Evolutionary conservation across 1,284 basidiomycete genomes (phyloP).

Genomic region (Sphaerobolus stellatus): DNA sequence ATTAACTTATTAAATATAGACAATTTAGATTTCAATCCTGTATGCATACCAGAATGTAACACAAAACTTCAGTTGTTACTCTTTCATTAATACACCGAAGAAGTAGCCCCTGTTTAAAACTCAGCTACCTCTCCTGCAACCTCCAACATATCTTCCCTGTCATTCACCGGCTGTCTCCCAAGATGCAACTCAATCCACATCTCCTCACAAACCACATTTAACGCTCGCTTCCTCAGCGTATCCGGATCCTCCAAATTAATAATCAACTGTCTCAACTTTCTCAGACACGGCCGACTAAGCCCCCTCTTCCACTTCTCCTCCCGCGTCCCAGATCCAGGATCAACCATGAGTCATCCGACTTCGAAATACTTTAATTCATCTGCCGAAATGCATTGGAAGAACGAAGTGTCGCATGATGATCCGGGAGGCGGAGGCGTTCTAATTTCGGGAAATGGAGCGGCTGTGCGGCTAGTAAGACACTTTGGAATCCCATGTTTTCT

Average conservation of each 20-base stretch:
- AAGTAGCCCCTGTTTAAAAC: neutral
- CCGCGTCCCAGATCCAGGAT: neutral
- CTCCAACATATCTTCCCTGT: neutral
- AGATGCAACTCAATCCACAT: neutral
- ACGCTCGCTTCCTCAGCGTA: neutral
- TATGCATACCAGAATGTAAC: too few relatives aligned
- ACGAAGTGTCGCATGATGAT: constrained; percentile 1
- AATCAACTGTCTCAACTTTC: neutral
- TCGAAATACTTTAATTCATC: constrained; percentile 6
- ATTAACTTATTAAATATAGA: too few relatives aligned
- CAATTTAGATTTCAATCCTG: too few relatives aligned
- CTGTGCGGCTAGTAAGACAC: neutral
- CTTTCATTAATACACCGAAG: neutral
- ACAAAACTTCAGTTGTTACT: neutral
- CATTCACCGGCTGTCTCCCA: neutral
- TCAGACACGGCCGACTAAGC: constrained; percentile 5
- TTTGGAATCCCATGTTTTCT: neutral
- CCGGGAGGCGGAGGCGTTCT: constrained; percentile 6
- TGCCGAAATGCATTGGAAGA: constrained; percentile 7
- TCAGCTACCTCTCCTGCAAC: neutral
- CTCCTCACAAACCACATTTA: constrained; percentile 2
- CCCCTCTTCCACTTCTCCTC: constrained; percentile 11
- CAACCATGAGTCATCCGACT: constrained; percentile 4
- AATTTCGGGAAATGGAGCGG: constrained; percentile 6
- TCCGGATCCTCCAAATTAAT: constrained; percentile 9